Percentiles rank a stretch among this genome's conserved stretches.
phyloP scores from a whole-genome alignment of 164 flowering plant species.

The Kingdonia uniflora region DNA sequence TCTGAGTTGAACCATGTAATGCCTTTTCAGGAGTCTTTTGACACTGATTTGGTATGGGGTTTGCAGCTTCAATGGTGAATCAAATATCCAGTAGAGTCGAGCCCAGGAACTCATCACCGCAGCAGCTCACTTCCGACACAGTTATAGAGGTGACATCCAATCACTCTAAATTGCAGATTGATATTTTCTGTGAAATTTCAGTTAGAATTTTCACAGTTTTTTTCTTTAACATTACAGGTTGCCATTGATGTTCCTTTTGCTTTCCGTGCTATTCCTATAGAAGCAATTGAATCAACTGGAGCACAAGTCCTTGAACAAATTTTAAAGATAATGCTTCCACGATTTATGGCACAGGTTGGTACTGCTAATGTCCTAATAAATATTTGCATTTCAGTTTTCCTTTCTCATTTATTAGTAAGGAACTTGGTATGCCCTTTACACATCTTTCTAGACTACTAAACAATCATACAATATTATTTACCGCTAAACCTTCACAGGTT shows the following conservation, averaged over 20 bases:
- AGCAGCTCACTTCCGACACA: constrained; percentile 71
- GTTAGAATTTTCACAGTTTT: not conserved
- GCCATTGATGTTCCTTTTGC: constrained; percentile 75
- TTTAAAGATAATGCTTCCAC: constrained; percentile 76
- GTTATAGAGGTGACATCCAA: constrained; percentile 52
- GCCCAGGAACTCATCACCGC: constrained; percentile 28
- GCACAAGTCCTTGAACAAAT: constrained; percentile 77
- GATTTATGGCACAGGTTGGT: constrained; percentile 80
- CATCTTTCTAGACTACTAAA: too few species aligned
- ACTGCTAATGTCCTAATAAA: too few species aligned
- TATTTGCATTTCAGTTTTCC: too few species aligned
- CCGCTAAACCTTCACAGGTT: too few species aligned
- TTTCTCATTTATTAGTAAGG: too few species aligned
- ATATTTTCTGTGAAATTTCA: not conserved
- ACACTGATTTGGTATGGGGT: constrained; percentile 68
- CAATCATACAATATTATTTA: too few species aligned
- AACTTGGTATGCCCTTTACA: too few species aligned
- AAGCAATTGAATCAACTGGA: constrained; percentile 74
- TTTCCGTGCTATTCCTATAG: constrained; percentile 60
- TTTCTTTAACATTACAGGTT: constrained; percentile 35
- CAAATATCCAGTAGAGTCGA: constrained; percentile 45
- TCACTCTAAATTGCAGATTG: not conserved
- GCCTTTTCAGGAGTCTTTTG: constrained; percentile 58
- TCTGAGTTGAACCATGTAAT: constrained; percentile 24
- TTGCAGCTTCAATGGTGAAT: constrained; percentile 98